Conservation (phyloP, 257 asterid genomes). For the Ilex asprella region DNA sequence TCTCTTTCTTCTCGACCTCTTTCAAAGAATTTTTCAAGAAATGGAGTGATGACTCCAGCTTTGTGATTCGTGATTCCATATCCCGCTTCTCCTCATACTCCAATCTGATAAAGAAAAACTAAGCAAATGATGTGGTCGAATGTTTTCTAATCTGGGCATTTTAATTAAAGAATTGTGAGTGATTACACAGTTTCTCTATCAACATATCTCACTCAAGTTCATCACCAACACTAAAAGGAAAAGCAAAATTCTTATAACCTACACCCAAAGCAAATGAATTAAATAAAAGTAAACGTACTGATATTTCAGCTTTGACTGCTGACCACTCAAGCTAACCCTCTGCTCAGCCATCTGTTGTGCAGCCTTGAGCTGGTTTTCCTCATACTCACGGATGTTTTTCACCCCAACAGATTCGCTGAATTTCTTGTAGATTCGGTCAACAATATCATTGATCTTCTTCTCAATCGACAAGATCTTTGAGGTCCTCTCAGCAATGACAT, state of each 20-base stretch:
- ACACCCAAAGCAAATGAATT: constrained; percentile 4
- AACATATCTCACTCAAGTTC: neutral
- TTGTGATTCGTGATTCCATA: constrained; percentile 72
- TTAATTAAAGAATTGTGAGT: neutral
- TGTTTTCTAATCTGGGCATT: neutral
- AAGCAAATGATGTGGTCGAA: constrained; percentile 10
- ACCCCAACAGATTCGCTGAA: constrained; percentile 97
- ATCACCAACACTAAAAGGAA: neutral
- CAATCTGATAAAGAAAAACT: constrained; percentile 44
- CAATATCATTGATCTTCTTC: constrained; percentile 71
- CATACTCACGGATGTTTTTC: constrained; percentile 87
- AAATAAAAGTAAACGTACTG: constrained; percentile 51
- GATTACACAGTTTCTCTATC: neutral
- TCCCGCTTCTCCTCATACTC: constrained; percentile 93
- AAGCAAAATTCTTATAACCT: constrained; percentile 1
- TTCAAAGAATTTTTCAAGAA: constrained; percentile 45
- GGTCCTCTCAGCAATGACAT: constrained; percentile 42
- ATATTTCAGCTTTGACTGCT: constrained; percentile 84
- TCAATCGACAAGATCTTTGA: constrained; percentile 51
- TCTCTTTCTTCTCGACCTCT: constrained; percentile 57
- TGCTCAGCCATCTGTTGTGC: constrained; percentile 80
- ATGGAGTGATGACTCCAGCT: constrained; percentile 61
- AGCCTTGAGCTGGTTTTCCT: constrained; percentile 92
- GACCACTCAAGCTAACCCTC: constrained; percentile 81
- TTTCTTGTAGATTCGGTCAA: constrained; percentile 75